Percentiles rank a stretch among this genome's conserved stretches.
phyloP scores from a whole-genome alignment of 306 rosid genomes.

The Carpinus fangiana region DNA sequence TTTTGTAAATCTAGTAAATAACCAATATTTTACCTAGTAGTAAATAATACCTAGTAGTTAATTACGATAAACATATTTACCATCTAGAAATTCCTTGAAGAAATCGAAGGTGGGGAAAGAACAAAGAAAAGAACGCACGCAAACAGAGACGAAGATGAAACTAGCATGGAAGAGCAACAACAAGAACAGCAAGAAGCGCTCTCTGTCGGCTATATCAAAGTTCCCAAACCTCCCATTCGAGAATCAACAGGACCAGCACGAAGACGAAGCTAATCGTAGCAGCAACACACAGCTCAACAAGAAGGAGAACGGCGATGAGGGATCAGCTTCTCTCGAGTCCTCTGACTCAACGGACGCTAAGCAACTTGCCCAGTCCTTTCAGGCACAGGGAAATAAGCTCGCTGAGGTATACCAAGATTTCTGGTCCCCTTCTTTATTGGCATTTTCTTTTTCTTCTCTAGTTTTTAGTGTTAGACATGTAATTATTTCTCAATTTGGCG shows the following conservation, averaged over 20 bases:
- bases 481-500: neutral
- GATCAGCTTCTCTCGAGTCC: conserved; percentile 3
- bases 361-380: conserved; percentile 39
- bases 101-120: too few relatives aligned
- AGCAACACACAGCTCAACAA: neutral
- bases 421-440: neutral
- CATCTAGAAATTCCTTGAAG: too few relatives aligned
- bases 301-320: neutral
- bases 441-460: neutral
- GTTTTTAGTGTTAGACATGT: neutral
- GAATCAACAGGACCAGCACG: neutral
- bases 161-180: conserved; percentile 41
- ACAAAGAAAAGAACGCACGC: neutral
- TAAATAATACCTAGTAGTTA: too few relatives aligned
- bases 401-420: conserved; percentile 33
- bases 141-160: conserved; percentile 35
- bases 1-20: too few relatives aligned
- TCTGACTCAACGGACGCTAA: conserved; percentile 16
- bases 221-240: conserved; percentile 47
- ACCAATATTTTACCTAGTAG: too few relatives aligned
- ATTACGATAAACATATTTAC: too few relatives aligned
- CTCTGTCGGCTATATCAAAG: conserved; percentile 29
- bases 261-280: neutral
- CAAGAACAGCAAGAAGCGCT: conserved; percentile 34
- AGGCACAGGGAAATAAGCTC: conserved; percentile 49